Evolutionary conservation across 2,329 filamentous ascomycete species (phyloP).

Genomic region (Penicillium glabrum): DNA sequence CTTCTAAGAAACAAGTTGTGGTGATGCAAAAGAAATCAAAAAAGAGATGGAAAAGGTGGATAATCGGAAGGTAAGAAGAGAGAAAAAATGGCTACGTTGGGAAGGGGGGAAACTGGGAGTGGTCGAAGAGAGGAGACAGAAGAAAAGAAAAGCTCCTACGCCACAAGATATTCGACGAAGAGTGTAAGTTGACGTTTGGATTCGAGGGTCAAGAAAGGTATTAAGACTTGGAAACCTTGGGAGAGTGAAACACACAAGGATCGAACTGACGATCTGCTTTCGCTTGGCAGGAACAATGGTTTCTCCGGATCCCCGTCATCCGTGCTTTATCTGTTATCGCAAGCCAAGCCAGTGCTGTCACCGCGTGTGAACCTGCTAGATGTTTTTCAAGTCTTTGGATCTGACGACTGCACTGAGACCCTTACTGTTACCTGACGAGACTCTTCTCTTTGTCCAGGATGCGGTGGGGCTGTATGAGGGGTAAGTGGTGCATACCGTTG

Average conservation of each 20-base stretch:
- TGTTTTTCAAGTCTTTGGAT: slow-evolving; percentile 96
- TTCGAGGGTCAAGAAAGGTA: not conserved
- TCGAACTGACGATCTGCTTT: not conserved
- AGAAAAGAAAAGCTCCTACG: slow-evolving; percentile 5
- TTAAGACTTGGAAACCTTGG: not conserved
- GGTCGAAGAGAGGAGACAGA: not conserved
- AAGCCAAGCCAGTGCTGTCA: not conserved
- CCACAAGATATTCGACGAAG: not conserved
- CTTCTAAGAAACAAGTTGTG: slow-evolving; percentile 13
- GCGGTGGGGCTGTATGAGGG: slow-evolving; percentile 97
- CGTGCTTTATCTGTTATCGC: slow-evolving; percentile 16
- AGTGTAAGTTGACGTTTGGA: not conserved
- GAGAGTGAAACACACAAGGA: not conserved
- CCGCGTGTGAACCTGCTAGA: slow-evolving; percentile 59
- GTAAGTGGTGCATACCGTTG: slow-evolving; percentile 54
- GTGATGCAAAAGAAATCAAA: slow-evolving; percentile 14
- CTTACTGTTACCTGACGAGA: slow-evolving; percentile 88
- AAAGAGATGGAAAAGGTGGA: slow-evolving; percentile 12
- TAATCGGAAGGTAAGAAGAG: not conserved
- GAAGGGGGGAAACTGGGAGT: slow-evolving; percentile 8
- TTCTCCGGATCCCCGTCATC: slow-evolving; percentile 2
- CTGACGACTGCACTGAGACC: slow-evolving; percentile 95
- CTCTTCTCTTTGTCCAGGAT: slow-evolving; percentile 93
- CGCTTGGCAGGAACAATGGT: slow-evolving; percentile 1
- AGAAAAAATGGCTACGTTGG: slow-evolving; percentile 14